A percentile compares a stretch with the other conserved stretches of the same genome.
These are phyloP conservation scores for Saccharomyces kudriavzevii DNA, from an alignment of 805 yeast species.

Conservation along the genomic window DNA sequence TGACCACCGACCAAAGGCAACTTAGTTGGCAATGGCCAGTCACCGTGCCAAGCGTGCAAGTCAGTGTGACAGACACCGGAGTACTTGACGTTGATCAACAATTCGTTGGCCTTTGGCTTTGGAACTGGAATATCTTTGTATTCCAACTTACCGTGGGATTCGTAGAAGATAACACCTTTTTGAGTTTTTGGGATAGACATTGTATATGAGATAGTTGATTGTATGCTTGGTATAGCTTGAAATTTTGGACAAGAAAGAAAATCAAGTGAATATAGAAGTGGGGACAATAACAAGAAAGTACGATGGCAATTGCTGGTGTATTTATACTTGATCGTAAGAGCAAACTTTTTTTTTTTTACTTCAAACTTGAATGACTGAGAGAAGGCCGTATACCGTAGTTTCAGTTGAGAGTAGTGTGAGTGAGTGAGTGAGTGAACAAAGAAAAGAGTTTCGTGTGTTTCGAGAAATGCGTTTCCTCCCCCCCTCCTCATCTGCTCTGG, in stretches of 20 bases:
- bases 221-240: background rate
- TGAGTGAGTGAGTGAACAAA: background rate
- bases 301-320: background rate
- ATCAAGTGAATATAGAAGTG: background rate
- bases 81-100: slow-evolving; percentile 73
- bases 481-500: background rate
- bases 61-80: slow-evolving; percentile 94
- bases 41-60: slow-evolving; percentile 90
- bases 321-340: background rate
- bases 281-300: background rate
- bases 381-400: background rate
- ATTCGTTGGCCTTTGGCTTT: slow-evolving; percentile 65
- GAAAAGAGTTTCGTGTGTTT: background rate
- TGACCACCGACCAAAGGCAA: slow-evolving; percentile 62
- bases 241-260: background rate
- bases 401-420: background rate
- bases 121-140: slow-evolving; percentile 78
- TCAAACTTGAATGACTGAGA: background rate
- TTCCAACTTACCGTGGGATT: slow-evolving; percentile 52
- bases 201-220: slow-evolving; percentile 1
- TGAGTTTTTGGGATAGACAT: slow-evolving; percentile 53
- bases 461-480: background rate
- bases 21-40: slow-evolving; percentile 70
- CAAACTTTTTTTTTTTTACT: background rate
- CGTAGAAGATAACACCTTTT: slow-evolving; percentile 64